These are phyloP conservation scores for Chamaecrista fasciculata DNA, from an alignment of 306 rosid genomes.

Conservation along the genomic window DNA sequence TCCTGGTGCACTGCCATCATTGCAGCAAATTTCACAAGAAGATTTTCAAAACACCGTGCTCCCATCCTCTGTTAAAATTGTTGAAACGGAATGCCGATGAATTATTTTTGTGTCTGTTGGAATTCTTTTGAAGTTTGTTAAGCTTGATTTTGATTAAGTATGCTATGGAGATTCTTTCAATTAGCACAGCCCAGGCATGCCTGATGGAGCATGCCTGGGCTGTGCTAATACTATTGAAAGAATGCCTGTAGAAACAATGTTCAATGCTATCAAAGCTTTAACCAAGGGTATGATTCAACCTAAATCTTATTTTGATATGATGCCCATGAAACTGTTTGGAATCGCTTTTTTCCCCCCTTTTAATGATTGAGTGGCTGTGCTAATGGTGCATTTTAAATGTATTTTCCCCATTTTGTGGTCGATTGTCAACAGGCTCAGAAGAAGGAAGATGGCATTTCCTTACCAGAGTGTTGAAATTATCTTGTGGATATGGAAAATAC, in stretches of 20 bases:
- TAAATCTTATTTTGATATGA: neutral
- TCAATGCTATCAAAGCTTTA: conserved; percentile 75
- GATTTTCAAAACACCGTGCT: conserved; percentile 74
- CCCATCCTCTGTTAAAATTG: conserved; percentile 89
- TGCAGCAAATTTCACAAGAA: conserved; percentile 67
- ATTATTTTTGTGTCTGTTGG: conserved; percentile 88
- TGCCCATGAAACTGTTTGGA: conserved; percentile 18
- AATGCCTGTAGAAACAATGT: conserved; percentile 71
- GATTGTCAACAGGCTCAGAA: conserved; percentile 67
- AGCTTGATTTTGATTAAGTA: conserved; percentile 91
- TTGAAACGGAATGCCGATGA: conserved; percentile 96
- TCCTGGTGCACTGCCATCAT: too few species aligned
- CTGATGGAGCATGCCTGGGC: too few species aligned
- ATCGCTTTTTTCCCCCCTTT: too few species aligned
- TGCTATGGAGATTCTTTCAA: conserved; percentile 74
- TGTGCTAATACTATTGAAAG: too few species aligned
- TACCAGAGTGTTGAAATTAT: conserved; percentile 91
- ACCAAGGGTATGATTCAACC: conserved; percentile 58
- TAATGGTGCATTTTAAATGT: conserved; percentile 23
- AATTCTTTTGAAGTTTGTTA: conserved; percentile 70
- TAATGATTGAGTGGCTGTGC: conserved; percentile 1
- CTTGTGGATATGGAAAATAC: conserved; percentile 75
- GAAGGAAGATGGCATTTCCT: conserved; percentile 93
- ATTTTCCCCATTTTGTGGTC: conserved; percentile 28
- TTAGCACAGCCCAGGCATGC: conserved; percentile 86